A percentile compares a stretch with the other conserved stretches of the same genome.
Evolutionary conservation across 2,329 filamentous ascomycete species (phyloP).

Genomic region (Pezicula neosporulosa): DNA sequence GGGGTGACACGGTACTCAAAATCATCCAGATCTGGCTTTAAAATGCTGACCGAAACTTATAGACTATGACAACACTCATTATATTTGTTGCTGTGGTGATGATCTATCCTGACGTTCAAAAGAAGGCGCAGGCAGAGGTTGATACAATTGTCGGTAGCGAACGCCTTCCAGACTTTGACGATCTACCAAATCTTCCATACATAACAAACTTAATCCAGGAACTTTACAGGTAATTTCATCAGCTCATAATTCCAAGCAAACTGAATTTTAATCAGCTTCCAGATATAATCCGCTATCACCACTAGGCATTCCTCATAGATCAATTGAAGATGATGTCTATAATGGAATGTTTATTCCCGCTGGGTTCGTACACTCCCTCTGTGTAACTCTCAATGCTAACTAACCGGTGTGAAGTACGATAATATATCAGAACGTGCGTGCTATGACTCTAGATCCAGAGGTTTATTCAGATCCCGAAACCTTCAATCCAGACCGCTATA

Average conservation of each 20-base stretch:
- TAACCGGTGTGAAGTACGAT: conserved; percentile 26
- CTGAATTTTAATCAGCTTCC: background rate
- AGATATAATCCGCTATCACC: conserved; percentile 31
- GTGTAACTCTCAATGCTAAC: no score
- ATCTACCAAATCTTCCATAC: conserved; percentile 37
- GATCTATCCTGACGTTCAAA: conserved; percentile 23
- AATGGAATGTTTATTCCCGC: conserved; percentile 53
- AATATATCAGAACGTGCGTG: conserved; percentile 47
- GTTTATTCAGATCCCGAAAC: conserved; percentile 38
- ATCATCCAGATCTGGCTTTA: conserved; percentile 20
- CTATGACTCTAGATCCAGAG: conserved; percentile 47
- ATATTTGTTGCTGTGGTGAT: background rate
- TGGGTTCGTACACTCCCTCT: conserved; percentile 25
- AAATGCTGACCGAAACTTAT: background rate
- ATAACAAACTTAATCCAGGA: conserved; percentile 20
- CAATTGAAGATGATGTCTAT: conserved; percentile 52
- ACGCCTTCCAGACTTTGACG: conserved; percentile 41
- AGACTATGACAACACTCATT: background rate
- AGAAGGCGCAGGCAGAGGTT: conserved; percentile 34
- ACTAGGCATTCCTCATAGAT: conserved; percentile 51
- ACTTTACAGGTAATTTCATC: background rate
- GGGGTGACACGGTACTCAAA: conserved; percentile 36
- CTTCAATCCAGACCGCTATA: conserved; percentile 45
- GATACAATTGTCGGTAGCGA: conserved; percentile 41
- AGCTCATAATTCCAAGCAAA: background rate